Evolutionary conservation across 352 stramenopile species (phyloP), one percentile per base, ranked within the genome.

Genomic region (Phytophthora pinifolia): DNA sequence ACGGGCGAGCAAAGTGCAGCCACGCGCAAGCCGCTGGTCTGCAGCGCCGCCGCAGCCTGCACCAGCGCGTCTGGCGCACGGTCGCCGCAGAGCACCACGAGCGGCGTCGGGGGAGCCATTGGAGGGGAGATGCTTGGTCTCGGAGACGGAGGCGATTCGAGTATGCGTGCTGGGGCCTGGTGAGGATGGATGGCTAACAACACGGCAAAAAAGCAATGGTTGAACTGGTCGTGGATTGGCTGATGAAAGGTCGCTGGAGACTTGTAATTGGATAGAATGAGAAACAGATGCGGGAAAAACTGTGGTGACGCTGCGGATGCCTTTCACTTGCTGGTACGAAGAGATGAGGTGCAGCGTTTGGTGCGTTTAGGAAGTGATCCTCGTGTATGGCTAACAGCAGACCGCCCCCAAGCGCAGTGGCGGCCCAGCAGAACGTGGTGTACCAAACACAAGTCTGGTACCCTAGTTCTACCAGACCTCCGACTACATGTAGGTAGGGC

Each of bases 1-100:
- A 39, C 47, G 3, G 72, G 58, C 4, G 83, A 90, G 56, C 68
- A 59, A 22, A 94, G 67, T 60, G 77, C 72, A 6, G 81, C 80
- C 34, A 94, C 63, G 43, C 81, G 79, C 47, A 89, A 60, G 5
- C 82, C 79, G 44, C 67, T 59, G 14, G 56, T 9, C 57, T 88
- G 77, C 60, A 94, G 60, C 45, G 73, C 55, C 51, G 71, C 62
- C 27, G 76, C 76, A 17, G 70, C 65, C 33, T 74, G 51, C 43
- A 92, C 63, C 34, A 92, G 75, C 42, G 52, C 49, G 3, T 66
- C 55, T 4, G 76, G 56, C 39, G 77, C 74, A 54, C 56, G 59
- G 57, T 79, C 73, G 35, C 79, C 74, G 54, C 76, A 86, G 54
- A 92, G 76, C 76, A 92, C 79, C 45, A 79, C 81, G 61, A 92